Conservation (phyloP, 257 asterid species). For the Handroanthus guayacan region DNA sequence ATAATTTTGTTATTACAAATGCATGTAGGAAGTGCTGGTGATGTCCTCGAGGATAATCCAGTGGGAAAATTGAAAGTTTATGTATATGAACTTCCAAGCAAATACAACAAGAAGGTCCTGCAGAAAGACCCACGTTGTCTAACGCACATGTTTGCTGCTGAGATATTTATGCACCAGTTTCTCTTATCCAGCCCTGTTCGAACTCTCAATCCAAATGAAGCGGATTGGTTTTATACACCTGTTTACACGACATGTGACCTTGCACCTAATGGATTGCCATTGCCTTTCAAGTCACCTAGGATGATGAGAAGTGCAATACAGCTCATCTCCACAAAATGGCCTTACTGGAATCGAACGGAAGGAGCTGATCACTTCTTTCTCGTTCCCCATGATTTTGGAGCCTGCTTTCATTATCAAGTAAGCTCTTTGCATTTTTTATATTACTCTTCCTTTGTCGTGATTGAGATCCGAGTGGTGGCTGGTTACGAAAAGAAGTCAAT, state of each 20-base stretch:
- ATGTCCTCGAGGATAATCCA: constrained; percentile 88
- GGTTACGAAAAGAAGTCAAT: neutral
- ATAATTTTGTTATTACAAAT: neutral
- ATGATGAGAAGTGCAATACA: constrained; percentile 89
- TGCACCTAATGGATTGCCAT: constrained; percentile 83
- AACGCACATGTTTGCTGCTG: constrained; percentile 93
- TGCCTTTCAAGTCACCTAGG: constrained; percentile 83
- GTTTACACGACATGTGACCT: constrained; percentile 85
- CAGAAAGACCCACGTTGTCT: constrained; percentile 88
- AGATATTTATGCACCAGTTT: constrained; percentile 82
- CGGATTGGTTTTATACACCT: constrained; percentile 88
- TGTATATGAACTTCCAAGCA: constrained; percentile 88
- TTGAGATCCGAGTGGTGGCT: neutral
- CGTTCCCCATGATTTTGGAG: constrained; percentile 92
- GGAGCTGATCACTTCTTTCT: constrained; percentile 91
- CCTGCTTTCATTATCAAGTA: constrained; percentile 87
- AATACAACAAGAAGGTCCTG: constrained; percentile 80
- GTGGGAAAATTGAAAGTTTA: constrained; percentile 80
- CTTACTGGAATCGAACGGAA: constrained; percentile 81
- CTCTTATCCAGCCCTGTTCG: constrained; percentile 76
- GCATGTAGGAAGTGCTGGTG: constrained; percentile 54
- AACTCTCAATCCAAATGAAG: constrained; percentile 83
- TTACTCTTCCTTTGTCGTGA: neutral
- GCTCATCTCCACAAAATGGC: constrained; percentile 81
- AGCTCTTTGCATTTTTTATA: constrained; percentile 28